Evolutionary conservation across 805 yeast species (phyloP), one percentile per base, ranked within the genome.

Genomic region (Dipodascopsis uninucleata): DNA sequence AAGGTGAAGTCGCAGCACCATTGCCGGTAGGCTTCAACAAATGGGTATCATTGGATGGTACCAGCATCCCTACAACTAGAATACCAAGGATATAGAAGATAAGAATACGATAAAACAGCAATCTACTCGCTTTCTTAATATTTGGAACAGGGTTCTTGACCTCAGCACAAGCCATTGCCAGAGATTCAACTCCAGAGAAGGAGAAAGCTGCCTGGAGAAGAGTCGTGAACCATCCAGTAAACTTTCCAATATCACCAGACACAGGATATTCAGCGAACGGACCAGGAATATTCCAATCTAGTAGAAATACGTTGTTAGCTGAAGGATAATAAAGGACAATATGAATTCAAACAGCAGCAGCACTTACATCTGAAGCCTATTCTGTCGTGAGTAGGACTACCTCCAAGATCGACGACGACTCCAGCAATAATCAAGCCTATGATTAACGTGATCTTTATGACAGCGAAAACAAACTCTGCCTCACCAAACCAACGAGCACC

Each of bases 111-210:
- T 72, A 72, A 49, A 85, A 79, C 14, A 86, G 86, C 44, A 82
- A 82, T 53, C 77, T 81, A 69, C 81, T 85, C 0, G 95, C 95
- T 25, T 72, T 72, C n/a, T 93, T 88, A 60, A 87, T 67, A 4
- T 78, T 78, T 43, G 75, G 75, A 41, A 90, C 73, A 7, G 95
- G 94, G 55, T 79, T 71, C 26, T 74, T 68, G 2, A 85, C 78
- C 61, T 87, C 95, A 36, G 94, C 87, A 2, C 95, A 94, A 26
- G 85, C 78, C 84, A 84, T 81, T 1, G 90, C 75, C 28, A 87
- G 76, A 57, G 84, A 83, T 63, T 87, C 96, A 1, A 95, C 94
- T 0, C 95, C 96, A 2, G 85, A 85, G 53, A 84, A 79, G 10
- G 93, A 82, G 61, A 82, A 86, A 1, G 57, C 77, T 14, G 85